These are phyloP conservation scores for Aspergillus campestris DNA, from an alignment of 495 filamentous ascomycete genomes.

Conservation along the genomic window DNA sequence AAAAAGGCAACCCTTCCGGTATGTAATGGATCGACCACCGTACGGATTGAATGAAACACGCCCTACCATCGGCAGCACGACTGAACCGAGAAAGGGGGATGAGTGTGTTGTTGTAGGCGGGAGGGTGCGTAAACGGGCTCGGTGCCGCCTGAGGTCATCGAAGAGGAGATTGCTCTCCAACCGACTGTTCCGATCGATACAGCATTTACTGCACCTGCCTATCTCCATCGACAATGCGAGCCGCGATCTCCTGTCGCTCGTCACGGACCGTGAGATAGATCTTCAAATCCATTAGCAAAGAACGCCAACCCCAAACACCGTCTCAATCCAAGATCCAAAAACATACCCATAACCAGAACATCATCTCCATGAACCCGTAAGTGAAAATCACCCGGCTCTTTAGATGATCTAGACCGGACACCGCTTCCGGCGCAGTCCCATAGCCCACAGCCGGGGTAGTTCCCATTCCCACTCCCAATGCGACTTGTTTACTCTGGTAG, in stretches of 20 bases:
- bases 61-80: too few species aligned
- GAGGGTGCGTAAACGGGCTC: too few species aligned
- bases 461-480: conserved; percentile 22
- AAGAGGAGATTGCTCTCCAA: too few species aligned
- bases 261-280: conserved; percentile 34
- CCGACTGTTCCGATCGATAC: too few species aligned
- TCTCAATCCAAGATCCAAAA: background rate
- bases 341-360: conserved; percentile 79
- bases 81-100: too few species aligned
- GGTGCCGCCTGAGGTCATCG: too few species aligned
- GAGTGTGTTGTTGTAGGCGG: too few species aligned
- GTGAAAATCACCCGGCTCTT: conserved; percentile 77
- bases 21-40: too few species aligned
- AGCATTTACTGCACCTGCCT: too few species aligned
- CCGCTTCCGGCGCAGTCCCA: conserved; percentile 22
- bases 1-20: too few species aligned
- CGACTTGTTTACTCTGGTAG: conserved; percentile 48
- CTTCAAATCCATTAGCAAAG: conserved; percentile 49
- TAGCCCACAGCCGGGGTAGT: conserved; percentile 14
- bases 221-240: conserved; percentile 28
- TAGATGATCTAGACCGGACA: conserved; percentile 45
- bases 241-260: conserved; percentile 33
- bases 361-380: conserved; percentile 75
- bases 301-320: conserved; percentile 17
- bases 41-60: too few species aligned